These are phyloP conservation scores for Cladosporium sp. DNA, from an alignment of 2,329 filamentous ascomycete species.

Conservation along the genomic window DNA sequence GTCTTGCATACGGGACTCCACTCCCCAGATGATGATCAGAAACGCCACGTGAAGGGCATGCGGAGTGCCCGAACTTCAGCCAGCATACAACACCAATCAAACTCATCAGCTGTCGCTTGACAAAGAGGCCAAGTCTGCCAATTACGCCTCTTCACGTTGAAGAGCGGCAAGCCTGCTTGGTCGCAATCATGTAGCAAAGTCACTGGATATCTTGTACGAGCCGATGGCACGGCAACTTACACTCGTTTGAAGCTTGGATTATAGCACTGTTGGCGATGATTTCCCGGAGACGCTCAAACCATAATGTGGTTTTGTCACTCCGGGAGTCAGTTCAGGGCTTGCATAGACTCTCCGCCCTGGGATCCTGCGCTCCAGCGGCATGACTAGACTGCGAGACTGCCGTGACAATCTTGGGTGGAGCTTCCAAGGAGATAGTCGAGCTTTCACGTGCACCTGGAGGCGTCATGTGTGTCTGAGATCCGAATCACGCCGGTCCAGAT, in stretches of 20 bases:
- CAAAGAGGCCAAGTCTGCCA: conserved; percentile 8
- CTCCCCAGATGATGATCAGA: conserved; percentile 3
- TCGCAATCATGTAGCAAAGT: conserved; percentile 6
- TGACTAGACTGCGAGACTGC: conserved; percentile 6
- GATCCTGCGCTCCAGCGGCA: neutral
- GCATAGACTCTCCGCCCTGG: too few relatives aligned
- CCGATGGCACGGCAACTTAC: neutral
- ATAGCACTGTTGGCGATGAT: conserved; percentile 5
- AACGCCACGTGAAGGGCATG: conserved; percentile 10
- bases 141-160: conserved; percentile 3
- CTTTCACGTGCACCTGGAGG: neutral
- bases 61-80: neutral
- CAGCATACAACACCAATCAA: neutral
- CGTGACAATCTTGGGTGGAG: neutral
- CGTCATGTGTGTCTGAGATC: neutral
- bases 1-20: neutral
- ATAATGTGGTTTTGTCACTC: neutral
- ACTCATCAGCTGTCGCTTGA: neutral
- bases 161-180: conserved; percentile 12
- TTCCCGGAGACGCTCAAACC: neutral
- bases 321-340: neutral
- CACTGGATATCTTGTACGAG: neutral
- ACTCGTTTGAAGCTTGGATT: neutral
- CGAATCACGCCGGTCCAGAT: neutral
- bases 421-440: neutral